A percentile compares a stretch with the other conserved stretches of the same genome.
phyloP scores from a whole-genome alignment of 805 yeast species.

The Lipomyces sp. region DNA sequence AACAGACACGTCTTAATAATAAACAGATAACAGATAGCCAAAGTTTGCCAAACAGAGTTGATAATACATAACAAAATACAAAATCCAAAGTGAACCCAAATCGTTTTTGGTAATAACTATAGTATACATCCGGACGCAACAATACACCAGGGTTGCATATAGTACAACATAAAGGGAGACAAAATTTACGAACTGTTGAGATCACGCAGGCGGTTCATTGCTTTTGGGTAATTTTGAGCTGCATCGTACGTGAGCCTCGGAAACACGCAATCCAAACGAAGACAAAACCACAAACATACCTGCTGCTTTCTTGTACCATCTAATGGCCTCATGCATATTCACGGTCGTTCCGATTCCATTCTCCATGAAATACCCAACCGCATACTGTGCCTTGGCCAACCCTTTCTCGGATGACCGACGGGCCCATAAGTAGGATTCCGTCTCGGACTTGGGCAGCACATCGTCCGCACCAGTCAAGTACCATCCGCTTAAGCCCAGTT shows the following conservation, averaged over 20 bases:
- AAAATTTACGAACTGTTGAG: slow-evolving; percentile 1
- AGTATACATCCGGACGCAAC: no score
- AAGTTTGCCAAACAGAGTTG: no score
- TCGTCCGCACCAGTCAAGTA: slow-evolving; percentile 73
- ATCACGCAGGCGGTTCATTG: slow-evolving; percentile 27
- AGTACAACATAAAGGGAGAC: not conserved
- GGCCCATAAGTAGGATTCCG: slow-evolving; percentile 79
- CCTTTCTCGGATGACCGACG: slow-evolving; percentile 70
- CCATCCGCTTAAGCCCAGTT: slow-evolving; percentile 79
- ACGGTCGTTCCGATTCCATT: slow-evolving; percentile 67
- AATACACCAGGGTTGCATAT: no score
- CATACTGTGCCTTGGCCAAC: slow-evolving; percentile 69
- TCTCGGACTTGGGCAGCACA: slow-evolving; percentile 60
- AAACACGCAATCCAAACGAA: not conserved
- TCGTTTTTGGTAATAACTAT: no score
- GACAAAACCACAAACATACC: slow-evolving; percentile 40
- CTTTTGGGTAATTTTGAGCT: slow-evolving; percentile 29
- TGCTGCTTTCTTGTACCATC: slow-evolving; percentile 66
- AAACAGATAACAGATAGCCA: no score
- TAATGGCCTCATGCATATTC: slow-evolving; percentile 55
- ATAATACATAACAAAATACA: no score
- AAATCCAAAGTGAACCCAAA: no score
- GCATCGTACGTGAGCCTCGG: not conserved
- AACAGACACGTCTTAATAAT: no score
- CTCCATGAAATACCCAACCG: slow-evolving; percentile 71